Evolutionary conservation across 2,329 filamentous ascomycete genomes (phyloP).

Genomic region (Iodosphaeria phyllophila): DNA sequence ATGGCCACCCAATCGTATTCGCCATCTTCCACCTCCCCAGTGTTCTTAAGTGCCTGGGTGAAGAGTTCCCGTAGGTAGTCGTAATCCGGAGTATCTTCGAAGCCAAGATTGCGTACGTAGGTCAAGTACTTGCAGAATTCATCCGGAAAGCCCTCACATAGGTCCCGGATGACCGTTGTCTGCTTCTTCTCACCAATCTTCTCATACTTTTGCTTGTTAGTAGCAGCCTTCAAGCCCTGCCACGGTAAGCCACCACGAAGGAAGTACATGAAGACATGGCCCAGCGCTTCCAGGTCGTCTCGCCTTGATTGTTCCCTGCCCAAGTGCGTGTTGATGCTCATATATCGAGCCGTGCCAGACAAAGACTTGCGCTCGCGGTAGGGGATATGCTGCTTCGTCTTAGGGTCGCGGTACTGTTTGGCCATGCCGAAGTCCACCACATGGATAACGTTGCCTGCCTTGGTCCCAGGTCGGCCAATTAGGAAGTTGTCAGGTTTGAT

Average conservation of each 20-base stretch:
- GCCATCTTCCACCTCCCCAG: slow-evolving; percentile 87
- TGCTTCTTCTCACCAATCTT: slow-evolving; percentile 99
- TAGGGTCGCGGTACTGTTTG: slow-evolving; percentile 96
- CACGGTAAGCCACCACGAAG: slow-evolving; percentile 51
- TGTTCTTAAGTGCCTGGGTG: slow-evolving; percentile 86
- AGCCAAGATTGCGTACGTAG: slow-evolving; percentile 93
- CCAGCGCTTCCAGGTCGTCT: slow-evolving; percentile 82
- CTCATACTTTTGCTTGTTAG: slow-evolving; percentile 95
- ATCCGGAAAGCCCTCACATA: slow-evolving; percentile 90
- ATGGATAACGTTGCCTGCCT: slow-evolving; percentile 94
- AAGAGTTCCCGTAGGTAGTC: slow-evolving; percentile 94
- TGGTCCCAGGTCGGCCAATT: slow-evolving; percentile 79
- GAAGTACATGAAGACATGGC: slow-evolving; percentile 62
- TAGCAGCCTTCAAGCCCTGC: slow-evolving; percentile 56
- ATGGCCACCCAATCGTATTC: slow-evolving; percentile 99
- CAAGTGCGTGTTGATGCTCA: slow-evolving; percentile 98
- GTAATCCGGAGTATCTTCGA: slow-evolving; percentile 97
- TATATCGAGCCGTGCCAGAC: slow-evolving; percentile 91
- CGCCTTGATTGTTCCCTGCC: slow-evolving; percentile 89
- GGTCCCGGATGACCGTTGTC: slow-evolving; percentile 88
- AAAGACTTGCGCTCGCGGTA: slow-evolving; percentile 94
- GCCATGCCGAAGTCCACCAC: slow-evolving; percentile 99
- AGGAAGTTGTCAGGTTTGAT: slow-evolving; percentile 99
- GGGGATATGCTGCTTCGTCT: slow-evolving; percentile 97
- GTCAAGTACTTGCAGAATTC: slow-evolving; percentile 96